These are phyloP conservation scores for Recurvomyces mirabilis DNA, from an alignment of 495 filamentous ascomycete genomes.

Conservation along the genomic window DNA sequence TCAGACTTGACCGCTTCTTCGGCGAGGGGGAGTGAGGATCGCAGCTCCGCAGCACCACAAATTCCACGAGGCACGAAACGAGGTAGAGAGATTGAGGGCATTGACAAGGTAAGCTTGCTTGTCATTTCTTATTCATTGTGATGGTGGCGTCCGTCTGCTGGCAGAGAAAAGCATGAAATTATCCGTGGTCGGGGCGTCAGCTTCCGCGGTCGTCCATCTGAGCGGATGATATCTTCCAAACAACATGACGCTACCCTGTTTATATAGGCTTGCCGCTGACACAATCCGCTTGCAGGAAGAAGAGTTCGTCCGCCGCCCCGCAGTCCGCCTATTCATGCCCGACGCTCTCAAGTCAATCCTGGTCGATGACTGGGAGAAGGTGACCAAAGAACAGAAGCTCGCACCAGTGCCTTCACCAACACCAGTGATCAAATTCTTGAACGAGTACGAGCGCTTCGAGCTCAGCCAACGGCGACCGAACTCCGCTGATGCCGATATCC, in stretches of 20 bases:
- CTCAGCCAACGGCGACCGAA: slow-evolving; percentile 51
- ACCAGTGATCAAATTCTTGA: slow-evolving; percentile 60
- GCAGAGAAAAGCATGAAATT: too few relatives aligned
- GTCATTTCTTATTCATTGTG: slow-evolving; percentile 7
- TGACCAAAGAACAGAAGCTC: slow-evolving; percentile 85
- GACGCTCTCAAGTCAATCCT: slow-evolving; percentile 80
- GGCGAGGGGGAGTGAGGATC: slow-evolving; percentile 76
- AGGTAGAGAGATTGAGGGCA: slow-evolving; percentile 60
- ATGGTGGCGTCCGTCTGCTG: not conserved
- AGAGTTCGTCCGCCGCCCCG: slow-evolving; percentile 62
- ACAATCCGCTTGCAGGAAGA: slow-evolving; percentile 91
- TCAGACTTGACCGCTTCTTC: slow-evolving; percentile 60
- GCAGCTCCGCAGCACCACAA: slow-evolving; percentile 53
- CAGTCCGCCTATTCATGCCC: slow-evolving; percentile 68
- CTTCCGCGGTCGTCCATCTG: too few relatives aligned
- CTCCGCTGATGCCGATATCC: slow-evolving; percentile 64
- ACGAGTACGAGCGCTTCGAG: slow-evolving; percentile 63
- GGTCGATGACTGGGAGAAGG: slow-evolving; percentile 97
- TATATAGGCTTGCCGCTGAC: too few relatives aligned
- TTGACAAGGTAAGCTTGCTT: slow-evolving; percentile 61
- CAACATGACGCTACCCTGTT: too few relatives aligned
- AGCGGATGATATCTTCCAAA: too few relatives aligned
- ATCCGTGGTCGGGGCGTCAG: too few relatives aligned
- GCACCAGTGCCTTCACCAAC: slow-evolving; percentile 68
- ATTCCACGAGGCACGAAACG: slow-evolving; percentile 58